phyloP scores from a whole-genome alignment of 2,329 filamentous ascomycete genomes.

The Botrytis elliptica region DNA sequence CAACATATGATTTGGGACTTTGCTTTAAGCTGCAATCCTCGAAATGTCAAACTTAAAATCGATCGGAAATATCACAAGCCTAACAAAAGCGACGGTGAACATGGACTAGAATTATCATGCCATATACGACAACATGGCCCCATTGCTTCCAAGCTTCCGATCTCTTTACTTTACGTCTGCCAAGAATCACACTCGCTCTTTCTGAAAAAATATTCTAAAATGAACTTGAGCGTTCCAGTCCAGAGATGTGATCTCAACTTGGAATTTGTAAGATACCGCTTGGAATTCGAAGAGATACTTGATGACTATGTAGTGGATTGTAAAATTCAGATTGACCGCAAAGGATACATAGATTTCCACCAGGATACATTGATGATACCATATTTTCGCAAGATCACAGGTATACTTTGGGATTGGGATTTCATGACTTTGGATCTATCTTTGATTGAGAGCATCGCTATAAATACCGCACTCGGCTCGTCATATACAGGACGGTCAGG shows the following conservation, averaged over 20 bases:
- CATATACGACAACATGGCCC: not conserved
- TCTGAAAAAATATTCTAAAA: not conserved
- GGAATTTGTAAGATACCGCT: not conserved
- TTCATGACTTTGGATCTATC: not conserved
- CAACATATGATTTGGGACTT: not conserved
- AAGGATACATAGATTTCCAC: not conserved
- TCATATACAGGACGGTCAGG: too few relatives aligned
- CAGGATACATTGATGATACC: not conserved
- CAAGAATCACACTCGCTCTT: not conserved
- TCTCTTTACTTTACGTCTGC: not conserved
- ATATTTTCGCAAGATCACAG: not conserved
- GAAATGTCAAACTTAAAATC: not conserved
- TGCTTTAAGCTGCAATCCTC: not conserved
- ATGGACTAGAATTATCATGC: too few relatives aligned
- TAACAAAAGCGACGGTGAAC: too few relatives aligned
- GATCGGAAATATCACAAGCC: not conserved
- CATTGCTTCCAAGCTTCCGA: not conserved
- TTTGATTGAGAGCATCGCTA: not conserved
- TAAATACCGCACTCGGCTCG: too few relatives aligned
- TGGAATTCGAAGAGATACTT: too few relatives aligned
- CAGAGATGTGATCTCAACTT: not conserved
- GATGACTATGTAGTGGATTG: not conserved
- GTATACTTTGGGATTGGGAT: not conserved
- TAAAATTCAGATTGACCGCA: not conserved
- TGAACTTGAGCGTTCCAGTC: not conserved